A percentile compares a stretch with the other conserved stretches of the same genome.
These are phyloP conservation scores for Fusarium algeriense DNA, from an alignment of 2,329 filamentous ascomycete species.

Conservation along the genomic window DNA sequence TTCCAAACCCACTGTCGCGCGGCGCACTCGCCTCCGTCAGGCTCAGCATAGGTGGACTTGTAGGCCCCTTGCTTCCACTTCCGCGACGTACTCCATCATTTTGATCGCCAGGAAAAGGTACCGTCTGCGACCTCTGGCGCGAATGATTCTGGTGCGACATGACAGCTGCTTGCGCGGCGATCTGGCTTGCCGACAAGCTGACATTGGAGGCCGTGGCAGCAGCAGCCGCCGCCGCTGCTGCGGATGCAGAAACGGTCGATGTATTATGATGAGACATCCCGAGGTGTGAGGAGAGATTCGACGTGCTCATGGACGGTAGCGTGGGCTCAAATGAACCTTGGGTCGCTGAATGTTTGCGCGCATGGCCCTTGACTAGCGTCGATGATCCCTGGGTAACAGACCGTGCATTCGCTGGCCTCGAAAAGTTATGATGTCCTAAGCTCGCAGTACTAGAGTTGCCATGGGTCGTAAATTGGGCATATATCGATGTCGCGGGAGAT, in stretches of 20 bases:
- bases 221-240: conserved; percentile 41
- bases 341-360: conserved; percentile 76
- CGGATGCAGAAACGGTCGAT: conserved; percentile 30
- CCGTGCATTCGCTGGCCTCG: conserved; percentile 61
- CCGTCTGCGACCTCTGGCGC: conserved; percentile 80
- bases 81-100: conserved; percentile 60
- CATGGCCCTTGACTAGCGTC: conserved; percentile 58
- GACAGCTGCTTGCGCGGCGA: conserved; percentile 82
- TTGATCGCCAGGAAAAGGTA: conserved; percentile 67
- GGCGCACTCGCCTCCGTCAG: conserved; percentile 74
- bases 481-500: conserved; percentile 60
- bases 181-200: conserved; percentile 75
- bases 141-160: conserved; percentile 69
- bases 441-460: conserved; percentile 62
- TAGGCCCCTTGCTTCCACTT: conserved; percentile 62
- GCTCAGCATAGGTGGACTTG: conserved; percentile 72
- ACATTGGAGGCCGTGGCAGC: conserved; percentile 56
- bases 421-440: conserved; percentile 64
- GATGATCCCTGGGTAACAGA: conserved; percentile 48
- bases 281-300: conserved; percentile 66
- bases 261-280: conserved; percentile 56
- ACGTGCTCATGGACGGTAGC: conserved; percentile 71
- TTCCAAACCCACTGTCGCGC: conserved; percentile 66
- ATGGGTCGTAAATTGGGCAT: conserved; percentile 62
- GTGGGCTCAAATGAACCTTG: conserved; percentile 83